Percentiles rank a stretch among this genome's conserved stretches.
phyloP scores from a whole-genome alignment of 208 protist species.

The Trypanosoma avium region DNA sequence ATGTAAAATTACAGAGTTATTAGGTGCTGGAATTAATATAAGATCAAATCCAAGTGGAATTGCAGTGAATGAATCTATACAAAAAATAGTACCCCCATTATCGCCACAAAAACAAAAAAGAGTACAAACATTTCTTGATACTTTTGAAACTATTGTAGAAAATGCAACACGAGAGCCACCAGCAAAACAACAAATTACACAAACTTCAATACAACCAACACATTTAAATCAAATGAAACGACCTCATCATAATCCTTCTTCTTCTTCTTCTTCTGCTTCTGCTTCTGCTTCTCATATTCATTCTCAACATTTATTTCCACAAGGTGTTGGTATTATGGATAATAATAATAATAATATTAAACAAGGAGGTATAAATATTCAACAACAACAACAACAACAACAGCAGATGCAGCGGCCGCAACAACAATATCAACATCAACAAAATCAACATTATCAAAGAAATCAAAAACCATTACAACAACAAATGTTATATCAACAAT shows the following conservation, averaged over 20 bases:
- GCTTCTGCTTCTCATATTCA: too few relatives aligned
- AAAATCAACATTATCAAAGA: constrained; percentile 16
- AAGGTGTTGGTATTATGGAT: too few relatives aligned
- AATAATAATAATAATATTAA: background rate
- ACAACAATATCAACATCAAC: constrained; percentile 17
- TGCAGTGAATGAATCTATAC: too few relatives aligned
- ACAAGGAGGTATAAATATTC: background rate
- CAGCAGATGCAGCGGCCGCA: constrained; percentile 2
- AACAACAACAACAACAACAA: constrained; percentile 12
- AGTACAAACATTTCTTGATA: constrained; percentile 16
- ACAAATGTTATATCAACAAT: background rate
- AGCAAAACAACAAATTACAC: background rate
- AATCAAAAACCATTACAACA: background rate
- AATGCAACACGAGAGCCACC: background rate
- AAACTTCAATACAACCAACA: too few relatives aligned
- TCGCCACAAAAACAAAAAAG: constrained; percentile 4
- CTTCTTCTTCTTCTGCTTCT: too few relatives aligned
- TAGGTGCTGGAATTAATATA: too few relatives aligned
- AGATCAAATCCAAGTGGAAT: too few relatives aligned
- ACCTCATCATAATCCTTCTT: too few relatives aligned
- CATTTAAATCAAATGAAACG: too few relatives aligned
- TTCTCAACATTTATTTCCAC: too few relatives aligned
- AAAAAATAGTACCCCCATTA: too few relatives aligned
- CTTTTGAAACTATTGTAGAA: constrained; percentile 7
- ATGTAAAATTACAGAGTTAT: background rate